Conservation (phyloP, 345 rosid genomes). For the Aquilaria malaccensis region DNA sequence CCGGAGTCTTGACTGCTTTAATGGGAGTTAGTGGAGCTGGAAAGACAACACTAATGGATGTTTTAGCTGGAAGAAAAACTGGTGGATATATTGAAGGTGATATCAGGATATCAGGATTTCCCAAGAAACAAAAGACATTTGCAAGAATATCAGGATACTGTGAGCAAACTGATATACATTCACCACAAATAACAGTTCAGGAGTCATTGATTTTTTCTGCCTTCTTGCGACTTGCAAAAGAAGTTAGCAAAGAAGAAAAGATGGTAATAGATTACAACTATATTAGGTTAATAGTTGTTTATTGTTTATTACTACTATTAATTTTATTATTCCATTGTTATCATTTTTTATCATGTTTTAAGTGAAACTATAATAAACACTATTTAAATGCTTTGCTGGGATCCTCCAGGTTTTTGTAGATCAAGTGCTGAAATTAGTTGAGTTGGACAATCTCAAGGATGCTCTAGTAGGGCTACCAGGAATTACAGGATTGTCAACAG, state of each 20-base stretch:
- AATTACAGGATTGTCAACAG: conserved; percentile 71
- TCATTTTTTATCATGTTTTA: neutral
- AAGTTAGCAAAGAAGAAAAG: conserved; percentile 66
- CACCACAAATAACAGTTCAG: conserved; percentile 79
- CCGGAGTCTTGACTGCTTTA: conserved; percentile 84
- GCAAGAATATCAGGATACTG: conserved; percentile 95
- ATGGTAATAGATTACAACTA: conserved; percentile 34
- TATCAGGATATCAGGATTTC: conserved; percentile 72
- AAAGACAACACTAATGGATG: conserved; percentile 96
- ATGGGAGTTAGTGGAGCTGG: conserved; percentile 99
- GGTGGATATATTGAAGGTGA: conserved; percentile 92
- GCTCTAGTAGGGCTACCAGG: conserved; percentile 68
- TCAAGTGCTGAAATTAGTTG: conserved; percentile 64
- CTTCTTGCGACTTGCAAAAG: conserved; percentile 73
- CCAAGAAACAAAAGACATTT: conserved; percentile 83
- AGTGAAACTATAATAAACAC: neutral
- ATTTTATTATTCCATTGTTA: neutral
- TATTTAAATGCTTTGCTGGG: neutral
- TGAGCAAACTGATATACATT: conserved; percentile 86
- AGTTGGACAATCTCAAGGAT: conserved; percentile 49
- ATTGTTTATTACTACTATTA: no score
- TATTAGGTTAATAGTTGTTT: neutral
- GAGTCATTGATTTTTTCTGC: conserved; percentile 91
- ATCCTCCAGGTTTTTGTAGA: conserved; percentile 49
- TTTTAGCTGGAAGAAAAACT: conserved; percentile 86